Percentiles rank a stretch among this genome's conserved stretches.
phyloP scores from a whole-genome alignment of 169 alveolate species.

The Miamiensis avidus region DNA sequence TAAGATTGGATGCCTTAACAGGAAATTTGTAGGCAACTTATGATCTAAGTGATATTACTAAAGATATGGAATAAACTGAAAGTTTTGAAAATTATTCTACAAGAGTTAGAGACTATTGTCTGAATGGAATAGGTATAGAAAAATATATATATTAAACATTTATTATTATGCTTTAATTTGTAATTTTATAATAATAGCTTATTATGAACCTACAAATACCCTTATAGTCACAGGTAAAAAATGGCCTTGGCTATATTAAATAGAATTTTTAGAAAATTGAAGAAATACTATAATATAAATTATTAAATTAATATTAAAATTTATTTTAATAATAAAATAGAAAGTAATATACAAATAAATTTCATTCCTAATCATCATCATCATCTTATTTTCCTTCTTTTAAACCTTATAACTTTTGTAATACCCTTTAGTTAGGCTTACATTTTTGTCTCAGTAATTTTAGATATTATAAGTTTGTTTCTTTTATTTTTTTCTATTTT shows the following conservation, averaged over 20 bases:
- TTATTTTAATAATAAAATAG: no score
- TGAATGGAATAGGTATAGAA: not conserved
- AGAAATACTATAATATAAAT: not conserved
- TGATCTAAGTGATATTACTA: not conserved
- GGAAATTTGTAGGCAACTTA: not conserved
- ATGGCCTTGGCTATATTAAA: not conserved
- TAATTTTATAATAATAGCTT: not conserved
- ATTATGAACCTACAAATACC: not conserved
- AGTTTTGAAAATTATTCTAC: not conserved
- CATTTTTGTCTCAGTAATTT: not conserved
- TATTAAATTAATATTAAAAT: no score
- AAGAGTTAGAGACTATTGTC: not conserved
- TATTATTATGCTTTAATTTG: no score
- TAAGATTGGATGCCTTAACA: not conserved
- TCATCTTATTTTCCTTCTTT: not conserved
- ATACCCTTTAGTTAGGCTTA: not conserved
- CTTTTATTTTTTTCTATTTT: not conserved
- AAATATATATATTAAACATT: not conserved
- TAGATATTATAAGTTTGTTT: not conserved
- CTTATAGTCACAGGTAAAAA: not conserved
- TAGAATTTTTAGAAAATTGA: not conserved
- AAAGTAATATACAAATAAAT: no score
- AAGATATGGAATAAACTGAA: not conserved
- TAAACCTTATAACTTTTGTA: not conserved
- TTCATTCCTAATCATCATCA: not conserved